Conservation (phyloP, 2,329 filamentous ascomycete genomes). For the Ophiostoma angusticollis region DNA sequence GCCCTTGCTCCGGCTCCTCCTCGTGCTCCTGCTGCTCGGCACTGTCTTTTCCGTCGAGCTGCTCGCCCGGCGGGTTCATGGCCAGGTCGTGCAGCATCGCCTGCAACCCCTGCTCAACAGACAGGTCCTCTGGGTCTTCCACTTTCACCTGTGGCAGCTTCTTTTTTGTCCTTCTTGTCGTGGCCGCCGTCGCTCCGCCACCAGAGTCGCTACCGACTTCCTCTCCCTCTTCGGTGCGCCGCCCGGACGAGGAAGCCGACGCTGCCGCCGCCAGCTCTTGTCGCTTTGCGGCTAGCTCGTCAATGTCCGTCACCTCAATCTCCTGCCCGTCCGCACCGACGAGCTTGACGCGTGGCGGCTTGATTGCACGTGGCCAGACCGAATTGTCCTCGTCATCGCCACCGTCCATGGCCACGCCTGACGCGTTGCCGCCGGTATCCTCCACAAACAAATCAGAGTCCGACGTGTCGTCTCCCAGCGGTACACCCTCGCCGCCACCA, state of each 20-base stretch:
- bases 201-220: no score
- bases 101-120: slow-evolving; percentile 27
- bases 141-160: no score
- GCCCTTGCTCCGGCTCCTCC: slow-evolving; percentile 3
- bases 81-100: slow-evolving; percentile 32
- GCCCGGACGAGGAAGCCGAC: neutral
- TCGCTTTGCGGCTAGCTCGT: slow-evolving; percentile 21
- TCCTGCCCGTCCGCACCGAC: slow-evolving; percentile 31
- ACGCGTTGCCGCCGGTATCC: slow-evolving; percentile 1
- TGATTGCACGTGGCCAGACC: slow-evolving; percentile 31
- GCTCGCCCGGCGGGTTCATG: slow-evolving; percentile 13
- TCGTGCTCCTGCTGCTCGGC: slow-evolving; percentile 1
- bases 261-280: slow-evolving; percentile 8
- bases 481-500: neutral
- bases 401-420: slow-evolving; percentile 1
- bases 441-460: slow-evolving; percentile 17
- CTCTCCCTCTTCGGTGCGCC: slow-evolving; percentile 15
- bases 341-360: slow-evolving; percentile 23
- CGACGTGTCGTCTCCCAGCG: slow-evolving; percentile 17
- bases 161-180: slow-evolving; percentile 19
- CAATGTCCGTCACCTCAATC: slow-evolving; percentile 26
- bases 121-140: slow-evolving; percentile 27
- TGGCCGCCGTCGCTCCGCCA: no score
- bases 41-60: neutral
- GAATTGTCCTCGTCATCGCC: slow-evolving; percentile 22